These are phyloP conservation scores for Peniophora sp. DNA, from an alignment of 1,284 basidiomycete species.

Conservation along the genomic window DNA sequence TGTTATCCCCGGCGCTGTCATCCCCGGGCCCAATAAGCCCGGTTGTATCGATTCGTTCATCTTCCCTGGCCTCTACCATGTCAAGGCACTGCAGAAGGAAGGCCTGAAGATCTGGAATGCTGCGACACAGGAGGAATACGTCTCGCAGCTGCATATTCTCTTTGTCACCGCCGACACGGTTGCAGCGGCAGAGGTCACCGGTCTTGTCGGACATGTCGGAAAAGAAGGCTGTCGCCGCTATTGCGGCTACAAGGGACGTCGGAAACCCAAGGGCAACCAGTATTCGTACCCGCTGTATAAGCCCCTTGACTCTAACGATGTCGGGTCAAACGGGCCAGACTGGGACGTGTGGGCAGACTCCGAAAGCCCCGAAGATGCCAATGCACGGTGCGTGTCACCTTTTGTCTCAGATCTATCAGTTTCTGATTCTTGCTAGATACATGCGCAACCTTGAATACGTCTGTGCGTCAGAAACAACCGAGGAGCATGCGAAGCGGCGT, in stretches of 20 bases:
- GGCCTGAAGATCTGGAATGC: slow-evolving; percentile 16
- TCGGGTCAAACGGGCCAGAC: not conserved
- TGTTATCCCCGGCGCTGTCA: slow-evolving; percentile 5
- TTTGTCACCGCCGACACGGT: slow-evolving; percentile 19
- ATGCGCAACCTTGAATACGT: not conserved
- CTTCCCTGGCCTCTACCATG: slow-evolving; percentile 5
- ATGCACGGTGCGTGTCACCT: not conserved
- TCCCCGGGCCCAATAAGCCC: slow-evolving; percentile 7
- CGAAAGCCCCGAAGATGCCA: not conserved
- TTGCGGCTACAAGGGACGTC: not conserved
- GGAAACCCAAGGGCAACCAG: not conserved
- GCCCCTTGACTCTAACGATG: not conserved
- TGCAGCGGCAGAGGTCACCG: slow-evolving; percentile 11
- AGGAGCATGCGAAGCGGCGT: not conserved
- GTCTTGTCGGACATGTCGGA: not conserved
- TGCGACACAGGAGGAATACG: slow-evolving; percentile 2
- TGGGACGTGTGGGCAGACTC: not conserved
- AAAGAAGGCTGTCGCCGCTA: not conserved
- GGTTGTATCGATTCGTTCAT: slow-evolving; percentile 7
- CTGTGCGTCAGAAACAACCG: not conserved
- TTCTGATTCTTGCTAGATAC: not conserved
- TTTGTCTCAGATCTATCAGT: not conserved
- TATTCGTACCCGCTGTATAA: not conserved
- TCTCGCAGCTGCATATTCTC: slow-evolving; percentile 8
- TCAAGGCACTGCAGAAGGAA: slow-evolving; percentile 16